Evolutionary conservation across 208 protist species (phyloP).

Genomic region (Entamoeba histolytica): DNA sequence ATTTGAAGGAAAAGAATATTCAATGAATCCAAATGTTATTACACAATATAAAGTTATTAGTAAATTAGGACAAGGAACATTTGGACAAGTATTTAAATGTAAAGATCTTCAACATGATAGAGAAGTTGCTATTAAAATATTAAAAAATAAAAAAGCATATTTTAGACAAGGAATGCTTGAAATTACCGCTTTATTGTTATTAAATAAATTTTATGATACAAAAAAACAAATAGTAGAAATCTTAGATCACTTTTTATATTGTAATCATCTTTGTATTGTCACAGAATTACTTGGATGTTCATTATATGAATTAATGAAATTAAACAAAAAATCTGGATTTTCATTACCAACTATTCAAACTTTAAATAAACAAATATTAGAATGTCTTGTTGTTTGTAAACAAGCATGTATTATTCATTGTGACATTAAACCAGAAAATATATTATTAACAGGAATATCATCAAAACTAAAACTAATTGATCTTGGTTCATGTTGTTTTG

Average conservation of each 20-base stretch:
- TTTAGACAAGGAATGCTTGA: constrained; percentile 25
- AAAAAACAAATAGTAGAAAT: constrained; percentile 8
- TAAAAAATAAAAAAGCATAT: constrained; percentile 34
- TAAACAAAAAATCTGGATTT: constrained; percentile 44
- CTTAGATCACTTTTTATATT: constrained; percentile 18
- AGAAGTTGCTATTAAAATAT: constrained; percentile 24
- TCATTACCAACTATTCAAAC: constrained; percentile 26
- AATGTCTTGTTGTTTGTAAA: neutral
- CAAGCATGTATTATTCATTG: constrained; percentile 31
- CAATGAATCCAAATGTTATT: neutral
- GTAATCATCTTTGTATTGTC: constrained; percentile 37
- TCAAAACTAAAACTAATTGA: neutral
- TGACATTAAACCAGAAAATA: constrained; percentile 53
- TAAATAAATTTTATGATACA: neutral
- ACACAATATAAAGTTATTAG: neutral
- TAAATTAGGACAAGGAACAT: constrained; percentile 51
- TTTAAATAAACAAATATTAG: constrained; percentile 28
- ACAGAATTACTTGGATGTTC: constrained; percentile 60
- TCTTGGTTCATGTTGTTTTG: constrained; percentile 43
- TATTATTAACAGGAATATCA: constrained; percentile 33
- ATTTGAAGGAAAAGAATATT: neutral
- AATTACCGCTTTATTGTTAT: constrained; percentile 9
- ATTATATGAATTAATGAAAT: constrained; percentile 59
- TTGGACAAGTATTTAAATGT: constrained; percentile 59
- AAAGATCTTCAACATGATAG: constrained; percentile 8